phyloP scores from a whole-genome alignment of 441 rosid genomes.

The Syzygium malaccense region DNA sequence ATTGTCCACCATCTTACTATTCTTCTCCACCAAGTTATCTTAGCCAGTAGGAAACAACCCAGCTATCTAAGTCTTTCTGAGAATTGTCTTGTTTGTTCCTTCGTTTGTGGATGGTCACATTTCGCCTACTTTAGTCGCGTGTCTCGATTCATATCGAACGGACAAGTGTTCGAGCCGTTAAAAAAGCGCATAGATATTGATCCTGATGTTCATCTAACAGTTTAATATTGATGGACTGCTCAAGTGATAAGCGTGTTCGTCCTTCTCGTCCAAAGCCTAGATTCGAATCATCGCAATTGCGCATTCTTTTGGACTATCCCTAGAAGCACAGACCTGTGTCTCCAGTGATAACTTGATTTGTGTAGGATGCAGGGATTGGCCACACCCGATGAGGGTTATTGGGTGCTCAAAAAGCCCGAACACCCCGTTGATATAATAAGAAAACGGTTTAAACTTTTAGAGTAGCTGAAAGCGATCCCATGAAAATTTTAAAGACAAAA shows the following conservation, averaged over 20 bases:
- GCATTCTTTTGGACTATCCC: not conserved
- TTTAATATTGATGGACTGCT: not conserved
- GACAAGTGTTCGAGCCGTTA: not conserved
- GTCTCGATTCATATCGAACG: not conserved
- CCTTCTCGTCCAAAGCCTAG: not conserved
- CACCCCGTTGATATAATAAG: accelerated
- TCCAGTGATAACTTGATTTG: not conserved
- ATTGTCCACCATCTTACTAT: not conserved
- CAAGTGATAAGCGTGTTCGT: not conserved
- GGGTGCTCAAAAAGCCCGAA: accelerated
- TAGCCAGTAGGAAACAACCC: not conserved
- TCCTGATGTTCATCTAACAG: not conserved
- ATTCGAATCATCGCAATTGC: not conserved
- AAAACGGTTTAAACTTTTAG: accelerated
- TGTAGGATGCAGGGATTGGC: accelerated
- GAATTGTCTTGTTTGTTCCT: not conserved
- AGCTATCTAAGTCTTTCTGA: not conserved
- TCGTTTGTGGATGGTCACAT: not conserved
- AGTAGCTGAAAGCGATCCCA: accelerated
- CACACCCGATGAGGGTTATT: not conserved
- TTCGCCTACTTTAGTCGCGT: not conserved
- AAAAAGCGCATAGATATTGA: too few relatives aligned
- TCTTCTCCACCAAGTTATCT: not conserved
- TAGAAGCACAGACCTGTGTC: accelerated
- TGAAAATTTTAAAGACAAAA: not conserved